Evolutionary conservation across 345 rosid species (phyloP), one percentile per base, ranked within the genome.

Genomic region (Salix exigua): DNA sequence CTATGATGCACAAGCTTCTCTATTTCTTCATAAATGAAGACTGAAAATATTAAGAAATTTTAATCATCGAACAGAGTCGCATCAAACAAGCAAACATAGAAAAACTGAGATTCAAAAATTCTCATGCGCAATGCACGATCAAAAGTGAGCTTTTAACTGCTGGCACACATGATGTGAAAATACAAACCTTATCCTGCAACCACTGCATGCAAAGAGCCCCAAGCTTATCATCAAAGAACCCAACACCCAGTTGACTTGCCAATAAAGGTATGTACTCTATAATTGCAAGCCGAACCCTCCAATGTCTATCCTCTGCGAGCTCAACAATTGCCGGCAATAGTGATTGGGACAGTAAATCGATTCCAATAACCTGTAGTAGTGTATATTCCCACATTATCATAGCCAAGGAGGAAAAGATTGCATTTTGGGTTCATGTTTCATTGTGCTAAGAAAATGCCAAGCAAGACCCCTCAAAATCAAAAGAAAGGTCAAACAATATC

Each of bases 181-280:
- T 46, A 61, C 80, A 71, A 30, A 93, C 99, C 99, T 95, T 95
- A 84, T 95, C 99, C 74, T 91, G 91, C 83, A 93, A 82, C 98
- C 98, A 95, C 75, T 91, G 98, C 98, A 95, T 95, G 86, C 99
- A 95, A 73, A 95, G 99, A 75, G 94, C 83, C 26, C 97, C 98
- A 71, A 95, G 97, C 86, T 91, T 91, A 75, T 95, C 93, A 46
- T 95, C 93, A 71, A 95, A 95, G 85, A 95, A 95, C 73, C 96
- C 94, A 55, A 95, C 94, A 67, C 97, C 99, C 84, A 95, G 75
- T 82, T 95, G 97, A 82, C 99, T 95, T 12, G 99, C 97, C 88
- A 93, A 83, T 77, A 95, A 81, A 51, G 99, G 97, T 80, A 93
- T 95, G 75, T 95, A 95, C 85, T 95, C 97, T 64, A 95, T 95